Evolutionary conservation across 176 grass and related monocot species (phyloP).

Genomic region (Ensete glaucum): DNA sequence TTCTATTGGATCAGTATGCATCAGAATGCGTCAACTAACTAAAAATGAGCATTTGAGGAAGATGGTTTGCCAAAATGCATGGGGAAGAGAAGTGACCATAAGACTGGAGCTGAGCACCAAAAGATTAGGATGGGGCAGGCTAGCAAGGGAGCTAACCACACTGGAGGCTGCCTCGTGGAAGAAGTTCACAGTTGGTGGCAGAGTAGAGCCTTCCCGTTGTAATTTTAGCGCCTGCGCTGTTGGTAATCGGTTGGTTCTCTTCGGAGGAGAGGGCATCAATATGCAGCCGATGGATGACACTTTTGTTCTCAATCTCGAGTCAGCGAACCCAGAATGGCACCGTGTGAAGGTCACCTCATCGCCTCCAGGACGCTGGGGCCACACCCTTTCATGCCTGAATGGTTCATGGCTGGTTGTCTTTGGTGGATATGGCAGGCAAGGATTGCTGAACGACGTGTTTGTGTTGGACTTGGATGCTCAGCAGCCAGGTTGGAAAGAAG

Average conservation of each 20-base stretch:
- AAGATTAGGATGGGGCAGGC: constrained; percentile 74
- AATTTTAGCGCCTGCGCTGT: constrained; percentile 93
- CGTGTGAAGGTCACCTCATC: constrained; percentile 76
- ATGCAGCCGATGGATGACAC: constrained; percentile 99
- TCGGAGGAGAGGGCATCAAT: constrained; percentile 84
- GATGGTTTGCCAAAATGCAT: constrained; percentile 88
- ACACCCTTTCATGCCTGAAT: constrained; percentile 82
- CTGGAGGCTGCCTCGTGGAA: constrained; percentile 91
- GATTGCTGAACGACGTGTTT: constrained; percentile 85
- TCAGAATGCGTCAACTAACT: constrained; percentile 67
- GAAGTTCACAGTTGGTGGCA: constrained; percentile 82
- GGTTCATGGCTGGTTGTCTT: constrained; percentile 94
- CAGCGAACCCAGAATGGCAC: constrained; percentile 66
- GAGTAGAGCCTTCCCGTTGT: constrained; percentile 89
- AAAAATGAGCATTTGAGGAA: constrained; percentile 84
- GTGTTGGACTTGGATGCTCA: constrained; percentile 85
- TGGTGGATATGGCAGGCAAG: constrained; percentile 72
- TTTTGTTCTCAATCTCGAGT: constrained; percentile 86
- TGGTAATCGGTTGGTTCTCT: constrained; percentile 82
- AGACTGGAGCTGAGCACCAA: constrained; percentile 78
- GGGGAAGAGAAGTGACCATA: constrained; percentile 81
- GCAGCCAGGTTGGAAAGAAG: constrained; percentile 75
- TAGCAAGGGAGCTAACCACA: constrained; percentile 93
- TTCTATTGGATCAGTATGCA: constrained; percentile 85
- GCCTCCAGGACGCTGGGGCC: constrained; percentile 85